Evolutionary conservation across 179 eudicot species (phyloP), one percentile per base, ranked within the genome.

Genomic region (Heliamphora ciliata): DNA sequence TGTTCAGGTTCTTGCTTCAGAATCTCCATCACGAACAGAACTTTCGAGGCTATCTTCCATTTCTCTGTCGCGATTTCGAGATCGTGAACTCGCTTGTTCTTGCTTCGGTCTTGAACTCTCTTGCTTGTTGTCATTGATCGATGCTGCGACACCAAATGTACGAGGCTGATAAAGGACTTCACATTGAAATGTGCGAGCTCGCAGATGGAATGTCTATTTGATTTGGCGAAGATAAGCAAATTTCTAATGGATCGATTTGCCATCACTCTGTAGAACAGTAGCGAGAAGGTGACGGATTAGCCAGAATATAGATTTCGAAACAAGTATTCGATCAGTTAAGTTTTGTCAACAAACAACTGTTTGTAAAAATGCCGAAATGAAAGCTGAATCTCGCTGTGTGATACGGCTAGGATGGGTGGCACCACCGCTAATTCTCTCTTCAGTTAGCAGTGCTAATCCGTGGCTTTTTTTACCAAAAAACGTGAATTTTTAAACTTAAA

Each of bases 41-140:
- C 87, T 83, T 94, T 96, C 10, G 96, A 89, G 86, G 89, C 84
- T 56, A 90, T 90, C 86, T 94, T 96, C 93, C 88, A 90, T 82
- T 87, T 94, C 80, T 95, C 98, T 3, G 91, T 89, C 40, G 83
- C 94, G 31, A 90, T 81, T 89, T 95, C 98, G 0, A 95, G 96
- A 80, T 88, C 89, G 50, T 91, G 92, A 21, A 95, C 84, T 77
- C 98, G 86, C 76, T 94, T 94, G 50, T 89, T 89, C 89, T 86
- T 87, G 92, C 98, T 95, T 52, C 98, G 86, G 84, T 95, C 98
- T 84, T 93, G 94, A 55, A 95, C 98, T 82, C 98, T 86, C 84
- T 84, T 94, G 84, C 91, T 88, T 17, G 85, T 86, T 3, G 98
- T 94, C 98, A 92, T 94, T 76, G 81, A 83, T 24, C 98, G 92